Percentiles rank a stretch among this genome's conserved stretches.
phyloP scores from a whole-genome alignment of 2,329 filamentous ascomycete species.

The Claviceps digitariae region DNA sequence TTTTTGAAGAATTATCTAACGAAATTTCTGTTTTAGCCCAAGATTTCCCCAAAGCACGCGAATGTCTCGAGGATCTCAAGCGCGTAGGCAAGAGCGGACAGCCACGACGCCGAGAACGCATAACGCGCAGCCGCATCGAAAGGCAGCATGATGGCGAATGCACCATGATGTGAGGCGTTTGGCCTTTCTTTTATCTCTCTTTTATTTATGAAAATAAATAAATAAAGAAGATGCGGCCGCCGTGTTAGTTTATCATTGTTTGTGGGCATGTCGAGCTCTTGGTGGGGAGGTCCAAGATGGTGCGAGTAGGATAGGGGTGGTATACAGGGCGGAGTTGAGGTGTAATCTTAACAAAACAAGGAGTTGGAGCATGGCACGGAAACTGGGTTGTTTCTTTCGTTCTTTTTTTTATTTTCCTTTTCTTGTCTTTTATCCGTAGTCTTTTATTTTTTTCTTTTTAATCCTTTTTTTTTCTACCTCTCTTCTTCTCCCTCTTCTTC shows the following conservation, averaged over 20 bases:
- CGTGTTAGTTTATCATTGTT: too few relatives aligned
- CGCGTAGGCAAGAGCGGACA: slow-evolving; percentile 52
- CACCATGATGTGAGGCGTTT: slow-evolving; percentile 67
- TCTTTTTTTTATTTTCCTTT: neutral
- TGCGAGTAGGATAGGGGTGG: too few relatives aligned
- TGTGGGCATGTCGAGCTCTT: too few relatives aligned
- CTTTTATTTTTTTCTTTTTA: neutral
- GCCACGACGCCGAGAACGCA: slow-evolving; percentile 61
- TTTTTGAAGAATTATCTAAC: neutral
- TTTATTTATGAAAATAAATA: neutral
- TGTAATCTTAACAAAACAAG: neutral
- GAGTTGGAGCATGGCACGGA: neutral
- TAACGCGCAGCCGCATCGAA: slow-evolving; percentile 69
- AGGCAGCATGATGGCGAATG: slow-evolving; percentile 86
- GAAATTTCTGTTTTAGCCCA: slow-evolving; percentile 46
- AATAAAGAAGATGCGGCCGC: too few relatives aligned
- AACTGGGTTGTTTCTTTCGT: neutral
- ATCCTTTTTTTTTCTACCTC: neutral
- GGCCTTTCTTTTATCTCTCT: neutral
- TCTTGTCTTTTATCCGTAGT: neutral
- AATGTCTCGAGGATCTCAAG: slow-evolving; percentile 86
- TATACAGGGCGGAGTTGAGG: neutral
- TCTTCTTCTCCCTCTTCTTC: neutral
- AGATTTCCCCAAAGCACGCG: slow-evolving; percentile 85
- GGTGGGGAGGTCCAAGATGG: too few relatives aligned